These are phyloP conservation scores for Vitis amurensis DNA, from an alignment of 164 flowering plant genomes.

Conservation along the genomic window DNA sequence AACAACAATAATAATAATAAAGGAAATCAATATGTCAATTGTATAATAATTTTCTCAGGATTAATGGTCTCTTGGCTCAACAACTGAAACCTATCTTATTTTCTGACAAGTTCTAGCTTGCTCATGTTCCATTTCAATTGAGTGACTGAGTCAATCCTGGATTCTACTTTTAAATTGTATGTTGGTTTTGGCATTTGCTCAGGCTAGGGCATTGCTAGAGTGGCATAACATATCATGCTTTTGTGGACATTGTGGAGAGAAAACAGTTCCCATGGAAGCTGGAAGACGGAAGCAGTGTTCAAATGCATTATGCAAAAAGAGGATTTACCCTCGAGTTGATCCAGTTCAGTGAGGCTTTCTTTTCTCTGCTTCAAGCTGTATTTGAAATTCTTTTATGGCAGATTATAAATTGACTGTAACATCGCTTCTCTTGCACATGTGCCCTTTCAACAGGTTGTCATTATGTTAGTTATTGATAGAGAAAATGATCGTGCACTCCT, in stretches of 20 bases:
- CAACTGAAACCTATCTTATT: too few species aligned
- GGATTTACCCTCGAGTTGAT: constrained; percentile 92
- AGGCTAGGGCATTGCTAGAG: constrained; percentile 92
- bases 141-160: too few species aligned
- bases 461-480: constrained; percentile 91
- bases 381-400: neutral
- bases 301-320: constrained; percentile 69
- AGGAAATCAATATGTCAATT: too few species aligned
- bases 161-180: neutral
- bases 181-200: constrained; percentile 21
- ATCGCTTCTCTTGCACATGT: neutral
- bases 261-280: constrained; percentile 70
- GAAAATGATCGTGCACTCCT: constrained; percentile 86
- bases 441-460: constrained; percentile 69
- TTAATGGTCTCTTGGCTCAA: too few species aligned
- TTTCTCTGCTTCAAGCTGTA: neutral
- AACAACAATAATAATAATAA: too few species aligned
- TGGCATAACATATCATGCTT: constrained; percentile 77
- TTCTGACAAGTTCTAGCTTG: too few species aligned
- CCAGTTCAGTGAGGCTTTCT: constrained; percentile 47
- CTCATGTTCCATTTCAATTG: too few species aligned
- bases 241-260: constrained; percentile 84
- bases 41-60: too few species aligned
- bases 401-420: neutral
- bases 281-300: constrained; percentile 85